Percentiles rank a stretch among this genome's conserved stretches.
Conservation (phyloP, 2,329 filamentous ascomycete species). For the Ophiostoma australiae region DNA sequence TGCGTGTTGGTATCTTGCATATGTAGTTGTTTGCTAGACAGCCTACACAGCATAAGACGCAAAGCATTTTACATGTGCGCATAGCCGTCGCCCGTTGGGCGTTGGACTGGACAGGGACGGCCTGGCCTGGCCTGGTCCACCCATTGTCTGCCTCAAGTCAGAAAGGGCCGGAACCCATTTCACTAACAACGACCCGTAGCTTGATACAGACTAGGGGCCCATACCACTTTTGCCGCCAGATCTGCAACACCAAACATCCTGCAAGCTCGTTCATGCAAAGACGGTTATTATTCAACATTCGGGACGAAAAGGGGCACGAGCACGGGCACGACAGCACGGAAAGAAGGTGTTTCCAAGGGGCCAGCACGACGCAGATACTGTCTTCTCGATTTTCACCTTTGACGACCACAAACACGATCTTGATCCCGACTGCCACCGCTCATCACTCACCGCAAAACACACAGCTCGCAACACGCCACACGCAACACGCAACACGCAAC, state of each 20-base stretch:
- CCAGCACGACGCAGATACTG: neutral
- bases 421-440: neutral
- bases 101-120: slow-evolving; percentile 5
- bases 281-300: neutral
- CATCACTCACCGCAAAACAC: neutral
- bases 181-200: slow-evolving; percentile 7
- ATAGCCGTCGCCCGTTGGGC: neutral
- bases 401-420: neutral
- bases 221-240: slow-evolving; percentile 22
- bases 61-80: neutral
- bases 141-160: neutral
- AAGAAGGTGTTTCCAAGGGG: slow-evolving; percentile 1
- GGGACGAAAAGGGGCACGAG: slow-evolving; percentile 12
- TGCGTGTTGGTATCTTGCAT: neutral
- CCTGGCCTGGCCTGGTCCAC: neutral
- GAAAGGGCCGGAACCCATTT: slow-evolving; percentile 5
- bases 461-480: neutral
- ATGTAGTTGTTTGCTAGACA: neutral
- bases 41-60: neutral
- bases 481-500: neutral
- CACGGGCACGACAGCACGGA: neutral
- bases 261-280: slow-evolving; percentile 21
- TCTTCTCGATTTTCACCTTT: neutral
- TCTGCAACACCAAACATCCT: slow-evolving; percentile 26
- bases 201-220: slow-evolving; percentile 17